Conservation (phyloP, 139 green algal genomes). For the Chlamydomonas sp. region DNA sequence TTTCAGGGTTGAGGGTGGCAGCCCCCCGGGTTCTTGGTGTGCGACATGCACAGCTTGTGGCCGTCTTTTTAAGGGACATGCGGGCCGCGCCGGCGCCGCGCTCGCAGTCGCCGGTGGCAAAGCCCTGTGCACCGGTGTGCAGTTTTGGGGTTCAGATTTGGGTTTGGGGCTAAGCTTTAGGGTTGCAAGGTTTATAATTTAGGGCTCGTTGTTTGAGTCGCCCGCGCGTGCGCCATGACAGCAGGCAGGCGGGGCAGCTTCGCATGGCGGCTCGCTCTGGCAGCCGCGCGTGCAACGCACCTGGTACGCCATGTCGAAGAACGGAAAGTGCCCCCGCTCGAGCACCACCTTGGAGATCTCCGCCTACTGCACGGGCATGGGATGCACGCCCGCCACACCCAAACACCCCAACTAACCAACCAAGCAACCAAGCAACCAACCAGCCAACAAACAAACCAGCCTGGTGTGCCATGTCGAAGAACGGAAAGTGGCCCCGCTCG, state of each 20-base stretch:
- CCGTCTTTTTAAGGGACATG: constrained; percentile 68
- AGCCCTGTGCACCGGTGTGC: too few relatives aligned
- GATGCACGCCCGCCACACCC: constrained; percentile 86
- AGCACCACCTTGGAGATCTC: constrained; percentile 56
- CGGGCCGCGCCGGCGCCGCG: constrained; percentile 64
- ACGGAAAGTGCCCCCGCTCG: constrained; percentile 69
- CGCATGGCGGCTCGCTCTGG: too few relatives aligned
- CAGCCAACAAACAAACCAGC: too few relatives aligned
- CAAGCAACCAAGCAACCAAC: too few relatives aligned
- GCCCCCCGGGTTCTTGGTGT: constrained; percentile 89
- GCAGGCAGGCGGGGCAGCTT: too few relatives aligned
- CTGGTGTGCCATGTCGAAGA: constrained; percentile 94
- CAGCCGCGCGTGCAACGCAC: constrained; percentile 28
- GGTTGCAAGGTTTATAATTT: too few relatives aligned
- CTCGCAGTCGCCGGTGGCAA: constrained; percentile 77
- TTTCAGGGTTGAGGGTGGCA: too few relatives aligned
- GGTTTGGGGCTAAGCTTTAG: too few relatives aligned
- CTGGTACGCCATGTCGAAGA: constrained; percentile 94
- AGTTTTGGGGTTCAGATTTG: too few relatives aligned
- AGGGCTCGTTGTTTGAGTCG: too few relatives aligned
- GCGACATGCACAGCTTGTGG: constrained; percentile 44
- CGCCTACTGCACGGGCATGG: constrained; percentile 75
- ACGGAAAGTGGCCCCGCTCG: constrained; percentile 69
- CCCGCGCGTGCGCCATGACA: too few relatives aligned
- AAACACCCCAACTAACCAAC: too few relatives aligned